Percentiles rank a stretch among this genome's conserved stretches.
These are phyloP conservation scores for Jaminaea rosea DNA, from an alignment of 1,284 basidiomycete species.

Conservation along the genomic window DNA sequence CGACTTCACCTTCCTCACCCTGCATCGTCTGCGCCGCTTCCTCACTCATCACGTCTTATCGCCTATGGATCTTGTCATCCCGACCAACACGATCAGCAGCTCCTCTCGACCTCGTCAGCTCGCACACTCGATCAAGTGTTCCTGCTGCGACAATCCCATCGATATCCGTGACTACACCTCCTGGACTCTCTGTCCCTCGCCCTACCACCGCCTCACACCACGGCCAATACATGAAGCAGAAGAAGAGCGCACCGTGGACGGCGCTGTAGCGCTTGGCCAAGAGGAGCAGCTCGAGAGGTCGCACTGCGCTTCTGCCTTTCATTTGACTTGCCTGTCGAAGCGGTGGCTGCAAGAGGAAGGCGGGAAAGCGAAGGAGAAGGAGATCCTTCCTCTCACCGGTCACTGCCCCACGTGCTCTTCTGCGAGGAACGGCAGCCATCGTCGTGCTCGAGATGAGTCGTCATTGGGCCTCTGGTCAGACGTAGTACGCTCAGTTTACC, in stretches of 20 bases:
- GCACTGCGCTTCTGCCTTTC: conserved; percentile 56
- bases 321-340: conserved; percentile 62
- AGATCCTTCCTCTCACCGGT: conserved; percentile 22
- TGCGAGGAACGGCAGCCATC: neutral
- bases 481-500: conserved; percentile 20
- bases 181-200: conserved; percentile 54
- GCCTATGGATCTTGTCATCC: conserved; percentile 1
- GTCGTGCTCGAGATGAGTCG: neutral
- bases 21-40: conserved; percentile 18
- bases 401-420: conserved; percentile 12
- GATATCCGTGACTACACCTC: conserved; percentile 55
- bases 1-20: conserved; percentile 10
- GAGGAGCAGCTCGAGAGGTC: too few species aligned
- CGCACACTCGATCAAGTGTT: neutral
- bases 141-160: neutral
- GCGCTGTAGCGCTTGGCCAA: neutral
- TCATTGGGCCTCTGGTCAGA: conserved; percentile 17
- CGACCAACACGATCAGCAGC: conserved; percentile 3
- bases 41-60: conserved; percentile 14
- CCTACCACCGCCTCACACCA: too few species aligned
- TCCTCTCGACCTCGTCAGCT: too few species aligned
- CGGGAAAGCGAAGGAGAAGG: neutral
- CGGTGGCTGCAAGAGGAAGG: conserved; percentile 51
- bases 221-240: neutral
- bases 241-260: too few species aligned